These are phyloP conservation scores for Penicillium lagena DNA, from an alignment of 495 filamentous ascomycete genomes.

Conservation along the genomic window DNA sequence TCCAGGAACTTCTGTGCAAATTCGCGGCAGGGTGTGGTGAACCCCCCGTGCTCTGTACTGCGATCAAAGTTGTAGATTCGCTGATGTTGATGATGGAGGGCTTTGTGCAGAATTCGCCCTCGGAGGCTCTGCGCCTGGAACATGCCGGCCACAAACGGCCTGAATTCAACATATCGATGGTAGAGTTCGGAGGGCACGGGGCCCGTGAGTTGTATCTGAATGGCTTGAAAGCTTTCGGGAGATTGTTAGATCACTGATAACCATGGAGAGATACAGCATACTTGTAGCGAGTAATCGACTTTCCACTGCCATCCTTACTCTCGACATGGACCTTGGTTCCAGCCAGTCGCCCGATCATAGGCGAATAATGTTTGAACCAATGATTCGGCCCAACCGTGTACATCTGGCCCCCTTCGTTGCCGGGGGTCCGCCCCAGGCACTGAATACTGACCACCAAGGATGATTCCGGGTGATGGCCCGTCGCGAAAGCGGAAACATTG, in stretches of 20 bases:
- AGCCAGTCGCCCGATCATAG: slow-evolving; percentile 76
- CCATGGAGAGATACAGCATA: slow-evolving; percentile 26
- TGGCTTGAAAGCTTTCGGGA: slow-evolving; percentile 75
- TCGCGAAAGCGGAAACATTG: slow-evolving; percentile 52
- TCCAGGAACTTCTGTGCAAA: slow-evolving; percentile 75
- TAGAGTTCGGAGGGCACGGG: slow-evolving; percentile 75
- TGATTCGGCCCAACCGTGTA: slow-evolving; percentile 71
- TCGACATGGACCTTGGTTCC: slow-evolving; percentile 62
- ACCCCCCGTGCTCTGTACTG: slow-evolving; percentile 60
- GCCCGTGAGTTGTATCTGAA: slow-evolving; percentile 80
- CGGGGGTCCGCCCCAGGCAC: slow-evolving; percentile 64
- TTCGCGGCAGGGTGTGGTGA: slow-evolving; percentile 49
- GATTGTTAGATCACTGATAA: slow-evolving; percentile 1
- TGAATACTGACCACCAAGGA: slow-evolving; percentile 64
- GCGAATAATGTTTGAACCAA: slow-evolving; percentile 82
- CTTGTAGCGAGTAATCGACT: slow-evolving; percentile 63
- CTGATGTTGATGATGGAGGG: slow-evolving; percentile 82
- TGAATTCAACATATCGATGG: slow-evolving; percentile 89
- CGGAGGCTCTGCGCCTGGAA: slow-evolving; percentile 70
- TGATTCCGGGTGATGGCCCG: slow-evolving; percentile 46
- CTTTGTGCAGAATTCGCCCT: slow-evolving; percentile 72
- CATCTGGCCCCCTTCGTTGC: slow-evolving; percentile 65
- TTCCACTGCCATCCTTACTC: slow-evolving; percentile 37
- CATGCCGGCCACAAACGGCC: slow-evolving; percentile 82
- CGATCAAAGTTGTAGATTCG: slow-evolving; percentile 84